Conservation (phyloP, 2,329 filamentous ascomycete genomes). For the Chalara sp. region DNA sequence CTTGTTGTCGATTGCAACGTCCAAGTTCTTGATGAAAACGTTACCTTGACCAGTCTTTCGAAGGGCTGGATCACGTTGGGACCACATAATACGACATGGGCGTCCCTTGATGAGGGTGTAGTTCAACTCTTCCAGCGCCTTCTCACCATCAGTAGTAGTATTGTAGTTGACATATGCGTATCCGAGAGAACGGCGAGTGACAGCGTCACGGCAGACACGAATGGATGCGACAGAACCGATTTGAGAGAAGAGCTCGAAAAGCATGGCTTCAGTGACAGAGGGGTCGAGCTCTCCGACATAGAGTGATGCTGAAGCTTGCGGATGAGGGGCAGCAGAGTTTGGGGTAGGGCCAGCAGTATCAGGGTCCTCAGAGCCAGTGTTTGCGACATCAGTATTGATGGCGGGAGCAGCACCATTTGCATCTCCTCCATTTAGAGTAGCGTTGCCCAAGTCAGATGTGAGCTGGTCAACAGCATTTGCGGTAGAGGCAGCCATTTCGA, state of each 20-base stretch:
- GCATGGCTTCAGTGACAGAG: conserved; percentile 98
- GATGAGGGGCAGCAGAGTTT: conserved; percentile 64
- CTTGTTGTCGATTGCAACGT: conserved; percentile 99
- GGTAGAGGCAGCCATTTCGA: conserved; percentile 52
- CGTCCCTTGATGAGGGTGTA: conserved; percentile 99
- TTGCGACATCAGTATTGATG: conserved; percentile 68
- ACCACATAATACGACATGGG: conserved; percentile 99
- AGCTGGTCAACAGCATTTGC: conserved; percentile 70
- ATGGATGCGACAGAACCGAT: conserved; percentile 98
- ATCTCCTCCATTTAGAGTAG: conserved; percentile 61
- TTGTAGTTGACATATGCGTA: conserved; percentile 99
- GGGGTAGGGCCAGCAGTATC: conserved; percentile 64
- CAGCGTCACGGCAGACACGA: conserved; percentile 97
- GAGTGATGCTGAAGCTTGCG: conserved; percentile 92
- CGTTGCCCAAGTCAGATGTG: conserved; percentile 67
- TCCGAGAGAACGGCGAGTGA: conserved; percentile 95
- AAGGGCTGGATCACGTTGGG: conserved; percentile 95
- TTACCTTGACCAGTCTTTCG: conserved; percentile 99
- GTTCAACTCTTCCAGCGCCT: conserved; percentile 97
- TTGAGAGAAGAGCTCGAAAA: conserved; percentile 99
- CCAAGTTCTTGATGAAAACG: conserved; percentile 99
- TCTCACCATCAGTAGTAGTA: conserved; percentile 91
- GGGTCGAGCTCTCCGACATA: conserved; percentile 98
- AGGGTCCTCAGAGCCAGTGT: conserved; percentile 47
- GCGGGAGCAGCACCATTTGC: conserved; percentile 58